These are phyloP conservation scores for Fusarium pseudocircinatum DNA, from an alignment of 2,329 filamentous ascomycete species.

Conservation along the genomic window DNA sequence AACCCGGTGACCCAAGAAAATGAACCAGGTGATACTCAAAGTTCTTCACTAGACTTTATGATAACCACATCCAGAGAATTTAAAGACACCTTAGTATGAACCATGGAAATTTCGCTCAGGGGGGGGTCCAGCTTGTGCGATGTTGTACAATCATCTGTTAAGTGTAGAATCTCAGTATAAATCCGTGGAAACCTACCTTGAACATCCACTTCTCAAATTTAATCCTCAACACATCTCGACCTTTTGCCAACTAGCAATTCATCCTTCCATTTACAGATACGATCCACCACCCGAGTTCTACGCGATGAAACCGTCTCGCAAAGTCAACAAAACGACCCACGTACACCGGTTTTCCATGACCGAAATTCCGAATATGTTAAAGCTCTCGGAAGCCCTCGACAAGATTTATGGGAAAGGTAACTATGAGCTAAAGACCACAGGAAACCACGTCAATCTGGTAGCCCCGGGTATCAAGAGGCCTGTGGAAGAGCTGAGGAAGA, in stretches of 20 bases:
- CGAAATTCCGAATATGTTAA: not conserved
- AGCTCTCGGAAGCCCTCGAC: not conserved
- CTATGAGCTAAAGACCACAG: not conserved
- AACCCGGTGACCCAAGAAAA: not conserved
- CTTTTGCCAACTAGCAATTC: rapidly evolving
- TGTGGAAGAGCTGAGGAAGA: not conserved
- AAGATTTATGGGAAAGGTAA: not conserved
- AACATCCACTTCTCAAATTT: too few species aligned
- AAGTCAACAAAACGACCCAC: not conserved
- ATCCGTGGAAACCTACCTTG: not conserved
- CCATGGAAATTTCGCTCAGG: rapidly evolving
- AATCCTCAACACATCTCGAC: too few species aligned
- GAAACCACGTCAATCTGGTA: not conserved
- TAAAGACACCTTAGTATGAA: rapidly evolving
- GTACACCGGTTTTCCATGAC: not conserved
- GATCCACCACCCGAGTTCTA: rapidly evolving
- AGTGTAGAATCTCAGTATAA: not conserved
- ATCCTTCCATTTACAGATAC: not conserved
- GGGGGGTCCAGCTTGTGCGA: rapidly evolving
- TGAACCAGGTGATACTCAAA: too few species aligned
- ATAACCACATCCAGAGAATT: rapidly evolving
- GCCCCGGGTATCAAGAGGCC: not conserved
- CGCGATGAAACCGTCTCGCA: not conserved
- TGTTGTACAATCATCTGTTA: not conserved
- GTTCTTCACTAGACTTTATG: too few species aligned